A percentile compares a stretch with the other conserved stretches of the same genome.
Conservation (phyloP, 2,329 filamentous ascomycete genomes). For the Xylaria sp. region DNA sequence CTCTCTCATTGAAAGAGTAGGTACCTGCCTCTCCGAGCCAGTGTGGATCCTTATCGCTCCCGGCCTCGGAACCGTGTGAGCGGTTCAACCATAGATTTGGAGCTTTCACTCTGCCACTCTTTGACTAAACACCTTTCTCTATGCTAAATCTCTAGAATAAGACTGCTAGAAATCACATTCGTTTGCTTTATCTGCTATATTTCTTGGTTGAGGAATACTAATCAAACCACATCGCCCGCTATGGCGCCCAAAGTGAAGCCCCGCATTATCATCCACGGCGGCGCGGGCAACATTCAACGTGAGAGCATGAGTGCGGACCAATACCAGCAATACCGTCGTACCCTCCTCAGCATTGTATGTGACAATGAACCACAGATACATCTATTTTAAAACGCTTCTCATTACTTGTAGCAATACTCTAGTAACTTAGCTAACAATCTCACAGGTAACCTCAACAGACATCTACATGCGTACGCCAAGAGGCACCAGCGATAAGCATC, state of each 20-base stretch:
- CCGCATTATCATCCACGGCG: slow-evolving; percentile 76
- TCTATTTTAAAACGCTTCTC: slow-evolving; percentile 22
- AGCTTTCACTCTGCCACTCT: background rate
- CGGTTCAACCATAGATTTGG: background rate
- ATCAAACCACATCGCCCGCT: slow-evolving; percentile 19
- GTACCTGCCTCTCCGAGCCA: background rate
- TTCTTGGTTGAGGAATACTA: background rate
- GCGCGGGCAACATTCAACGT: slow-evolving; percentile 75
- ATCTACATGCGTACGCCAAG: slow-evolving; percentile 58
- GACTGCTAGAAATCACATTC: background rate
- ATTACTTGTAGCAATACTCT: background rate
- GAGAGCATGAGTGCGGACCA: slow-evolving; percentile 67
- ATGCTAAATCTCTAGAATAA: background rate
- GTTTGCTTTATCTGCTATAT: background rate
- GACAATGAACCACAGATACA: background rate
- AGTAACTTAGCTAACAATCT: background rate
- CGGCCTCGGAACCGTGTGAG: background rate
- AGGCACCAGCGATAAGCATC: slow-evolving; percentile 18
- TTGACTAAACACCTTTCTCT: background rate
- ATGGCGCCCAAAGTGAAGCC: slow-evolving; percentile 54
- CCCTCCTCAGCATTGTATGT: slow-evolving; percentile 71
- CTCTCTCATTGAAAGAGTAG: background rate
- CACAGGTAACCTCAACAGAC: slow-evolving; percentile 58
- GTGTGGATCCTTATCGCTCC: slow-evolving; percentile 16
- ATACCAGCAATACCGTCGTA: slow-evolving; percentile 67